Base-by-base conservation (phyloP, 306 rosid species). In the Cicer bijugum region DNA sequence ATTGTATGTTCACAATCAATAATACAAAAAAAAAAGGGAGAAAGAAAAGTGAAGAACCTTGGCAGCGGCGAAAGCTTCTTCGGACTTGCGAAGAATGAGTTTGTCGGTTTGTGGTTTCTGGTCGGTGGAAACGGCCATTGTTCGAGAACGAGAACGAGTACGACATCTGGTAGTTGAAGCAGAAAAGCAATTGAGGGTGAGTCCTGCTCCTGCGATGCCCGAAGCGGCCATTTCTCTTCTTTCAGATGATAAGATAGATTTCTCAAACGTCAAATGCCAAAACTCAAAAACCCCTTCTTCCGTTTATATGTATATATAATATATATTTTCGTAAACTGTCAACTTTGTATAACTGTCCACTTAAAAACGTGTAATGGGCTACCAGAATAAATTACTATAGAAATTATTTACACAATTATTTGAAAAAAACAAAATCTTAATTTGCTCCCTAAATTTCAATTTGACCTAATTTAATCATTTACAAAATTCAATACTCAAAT, bases 11-110 rank as follows among this genome's bases (percentile, higher is more conserved):
- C 0, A 67, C 57, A 62, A 33, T 0, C 1, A 8, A 39, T 1
- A 8, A 28, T 28, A 40, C 4, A 28, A 16, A 28, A 16, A 10
- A 20, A 20, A 20, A 6, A 33, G 10, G 17, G 5, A 6, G 3
- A 11, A 6, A 23, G 4, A 2, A 3, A 12, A 28, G 35, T 28
- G 0, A 46, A 15, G 42, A 47, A 79, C 98, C 92, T 91, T 88
- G 69, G 99, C 97, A 5, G 89, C 92, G 67, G 89, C 78, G 86
- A 94, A 91, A 66, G 96, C 97, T 80, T 90, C 90, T 75, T 91
- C 88, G 3, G 99, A 94, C 50, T 94, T 94, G 16, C 82, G 69
- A n/a, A 91, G 92, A 42, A 75, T 83, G 84, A 86, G 92, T 28
- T 80, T 90, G 83, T 83, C 90, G 79, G 19, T 66, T 1, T 75